phyloP scores from a whole-genome alignment of 352 stramenopile species.

The Plasmopara muralis region DNA sequence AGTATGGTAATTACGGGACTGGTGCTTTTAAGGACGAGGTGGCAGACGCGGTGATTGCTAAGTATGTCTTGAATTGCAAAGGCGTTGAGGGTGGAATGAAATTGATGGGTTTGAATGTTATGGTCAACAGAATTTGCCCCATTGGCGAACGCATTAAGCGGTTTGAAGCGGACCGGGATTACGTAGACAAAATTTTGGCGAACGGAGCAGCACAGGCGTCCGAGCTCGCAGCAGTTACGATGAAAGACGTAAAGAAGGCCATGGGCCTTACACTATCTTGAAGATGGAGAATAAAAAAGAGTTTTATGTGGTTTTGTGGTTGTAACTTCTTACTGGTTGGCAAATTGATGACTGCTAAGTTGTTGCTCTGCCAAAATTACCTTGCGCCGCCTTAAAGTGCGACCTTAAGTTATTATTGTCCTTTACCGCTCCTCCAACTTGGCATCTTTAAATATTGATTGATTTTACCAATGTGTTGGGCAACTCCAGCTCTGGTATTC shows the following conservation, averaged over 20 bases:
- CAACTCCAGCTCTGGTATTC: too few relatives aligned
- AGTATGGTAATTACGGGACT: conserved; percentile 61
- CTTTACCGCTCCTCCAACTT: too few relatives aligned
- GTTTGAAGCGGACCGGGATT: conserved; percentile 86
- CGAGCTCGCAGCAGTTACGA: conserved; percentile 55
- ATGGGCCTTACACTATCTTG: conserved; percentile 39
- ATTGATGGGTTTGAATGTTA: conserved; percentile 1
- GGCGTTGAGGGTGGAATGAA: conserved; percentile 1
- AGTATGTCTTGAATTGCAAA: conserved; percentile 34
- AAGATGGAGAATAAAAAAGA: background rate
- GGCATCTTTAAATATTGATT: too few relatives aligned
- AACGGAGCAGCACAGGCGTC: conserved; percentile 71
- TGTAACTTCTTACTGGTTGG: too few relatives aligned
- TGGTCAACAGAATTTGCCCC: conserved; percentile 69
- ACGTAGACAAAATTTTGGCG: conserved; percentile 85
- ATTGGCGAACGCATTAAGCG: conserved; percentile 93
- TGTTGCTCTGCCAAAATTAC: too few relatives aligned
- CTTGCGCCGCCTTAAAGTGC: too few relatives aligned
- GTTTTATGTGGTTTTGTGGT: too few relatives aligned
- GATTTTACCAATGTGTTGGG: too few relatives aligned
- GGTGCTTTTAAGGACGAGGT: conserved; percentile 94
- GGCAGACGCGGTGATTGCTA: conserved; percentile 92
- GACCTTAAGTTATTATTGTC: too few relatives aligned
- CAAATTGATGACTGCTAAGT: too few relatives aligned
- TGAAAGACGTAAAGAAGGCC: conserved; percentile 67